These are phyloP conservation scores for Pholiota molesta DNA, from an alignment of 768 basidiomycete species.

Conservation along the genomic window DNA sequence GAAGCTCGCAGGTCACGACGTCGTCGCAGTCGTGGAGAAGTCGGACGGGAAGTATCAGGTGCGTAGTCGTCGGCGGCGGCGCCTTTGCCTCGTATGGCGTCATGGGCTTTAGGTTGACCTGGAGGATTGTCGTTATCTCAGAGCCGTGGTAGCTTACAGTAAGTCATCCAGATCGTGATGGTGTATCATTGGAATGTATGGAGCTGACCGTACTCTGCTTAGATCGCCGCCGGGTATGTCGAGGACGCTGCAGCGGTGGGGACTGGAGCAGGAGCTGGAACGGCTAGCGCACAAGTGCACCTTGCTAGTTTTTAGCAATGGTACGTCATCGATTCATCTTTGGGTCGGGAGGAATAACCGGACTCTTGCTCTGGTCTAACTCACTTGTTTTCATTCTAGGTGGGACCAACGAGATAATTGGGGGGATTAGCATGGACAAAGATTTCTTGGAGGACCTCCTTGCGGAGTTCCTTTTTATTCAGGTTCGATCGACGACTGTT, in stretches of 20 bases:
- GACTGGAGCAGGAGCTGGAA: not conserved
- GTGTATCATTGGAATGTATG: not conserved
- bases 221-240: not conserved
- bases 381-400: not conserved
- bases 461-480: conserved; percentile 42
- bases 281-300: not conserved
- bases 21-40: not conserved
- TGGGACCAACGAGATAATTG: conserved; percentile 33
- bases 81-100: not conserved
- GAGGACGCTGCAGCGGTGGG: not conserved
- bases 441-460: conserved; percentile 26
- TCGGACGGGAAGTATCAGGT: not conserved
- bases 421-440: conserved; percentile 43
- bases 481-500: conserved; percentile 26
- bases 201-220: not conserved
- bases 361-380: not conserved
- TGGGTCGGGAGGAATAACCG: too few relatives aligned
- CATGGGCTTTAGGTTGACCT: conserved; percentile 22
- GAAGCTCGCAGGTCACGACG: conserved; percentile 6
- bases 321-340: not conserved
- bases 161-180: not conserved
- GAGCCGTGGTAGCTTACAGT: not conserved
- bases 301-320: not conserved
- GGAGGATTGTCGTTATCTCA: not conserved
- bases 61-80: conserved; percentile 36